Evolutionary conservation across 2,329 filamentous ascomycete genomes (phyloP).

Genomic region (Tolypocladium tundrense): DNA sequence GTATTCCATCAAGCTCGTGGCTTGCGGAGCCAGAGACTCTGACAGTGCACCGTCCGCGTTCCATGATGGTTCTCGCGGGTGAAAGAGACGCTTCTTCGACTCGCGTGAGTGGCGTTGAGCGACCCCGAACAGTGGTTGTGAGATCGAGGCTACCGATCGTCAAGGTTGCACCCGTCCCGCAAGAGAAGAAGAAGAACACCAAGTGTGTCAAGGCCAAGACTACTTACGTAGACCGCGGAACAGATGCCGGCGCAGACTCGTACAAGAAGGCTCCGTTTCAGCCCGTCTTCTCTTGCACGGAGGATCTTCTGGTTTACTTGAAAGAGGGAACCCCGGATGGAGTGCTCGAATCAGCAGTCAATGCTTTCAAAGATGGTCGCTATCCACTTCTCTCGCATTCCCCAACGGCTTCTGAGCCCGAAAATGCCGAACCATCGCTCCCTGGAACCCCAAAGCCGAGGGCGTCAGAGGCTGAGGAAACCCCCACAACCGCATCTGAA

Average conservation of each 20-base stretch:
- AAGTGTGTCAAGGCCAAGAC: constrained; percentile 14
- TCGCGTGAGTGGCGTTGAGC: constrained; percentile 15
- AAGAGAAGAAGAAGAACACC: constrained; percentile 17
- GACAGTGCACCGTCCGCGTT: constrained; percentile 12
- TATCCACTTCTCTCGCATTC: constrained; percentile 16
- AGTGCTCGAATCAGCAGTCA: constrained; percentile 35
- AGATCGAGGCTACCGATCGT: constrained; percentile 16
- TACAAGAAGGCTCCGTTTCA: constrained; percentile 18
- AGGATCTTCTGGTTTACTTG: constrained; percentile 48
- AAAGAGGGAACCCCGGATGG: constrained; percentile 30
- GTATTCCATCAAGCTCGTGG: constrained; percentile 12
- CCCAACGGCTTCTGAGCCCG: constrained; percentile 9
- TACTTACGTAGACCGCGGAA: constrained; percentile 28
- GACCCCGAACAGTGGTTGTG: constrained; percentile 20
- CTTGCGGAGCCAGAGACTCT: constrained; percentile 9
- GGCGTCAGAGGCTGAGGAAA: background rate
- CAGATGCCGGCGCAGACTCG: constrained; percentile 20
- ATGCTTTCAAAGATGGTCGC: constrained; percentile 26
- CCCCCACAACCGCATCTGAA: constrained; percentile 2
- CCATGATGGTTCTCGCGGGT: constrained; percentile 14
- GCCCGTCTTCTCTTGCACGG: constrained; percentile 39
- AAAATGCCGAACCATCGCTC: constrained; percentile 8
- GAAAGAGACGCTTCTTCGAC: constrained; percentile 10
- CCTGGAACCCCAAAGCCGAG: constrained; percentile 15
- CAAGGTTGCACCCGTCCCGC: constrained; percentile 18